phyloP scores from a whole-genome alignment of 176 grass and related monocot genomes.

The Alopecurus myosuroides region DNA sequence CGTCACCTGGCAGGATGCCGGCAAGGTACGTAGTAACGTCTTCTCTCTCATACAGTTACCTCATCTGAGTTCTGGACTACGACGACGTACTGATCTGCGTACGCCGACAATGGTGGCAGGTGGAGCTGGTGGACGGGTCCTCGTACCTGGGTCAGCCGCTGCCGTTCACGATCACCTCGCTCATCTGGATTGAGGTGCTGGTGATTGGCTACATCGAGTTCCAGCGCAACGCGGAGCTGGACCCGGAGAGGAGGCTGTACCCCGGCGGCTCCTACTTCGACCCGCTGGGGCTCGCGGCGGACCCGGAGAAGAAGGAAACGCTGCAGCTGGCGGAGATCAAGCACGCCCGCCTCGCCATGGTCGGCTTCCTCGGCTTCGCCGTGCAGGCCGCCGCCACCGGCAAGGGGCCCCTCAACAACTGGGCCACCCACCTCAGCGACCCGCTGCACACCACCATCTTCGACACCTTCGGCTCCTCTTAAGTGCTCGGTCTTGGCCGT shows the following conservation, averaged over 20 bases:
- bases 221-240: constrained; percentile 95
- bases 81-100: constrained; percentile 4
- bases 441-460: constrained; percentile 99
- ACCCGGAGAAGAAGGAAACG: constrained; percentile 87
- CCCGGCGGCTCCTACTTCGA: constrained; percentile 90
- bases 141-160: constrained; percentile 94
- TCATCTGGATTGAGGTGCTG: constrained; percentile 99
- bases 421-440: constrained; percentile 97
- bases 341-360: constrained; percentile 99
- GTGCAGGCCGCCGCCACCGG: constrained; percentile 96
- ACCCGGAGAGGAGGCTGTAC: constrained; percentile 92
- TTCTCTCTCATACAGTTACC: background rate
- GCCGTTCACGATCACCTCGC: constrained; percentile 82
- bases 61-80: background rate
- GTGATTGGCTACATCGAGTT: constrained; percentile 99
- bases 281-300: constrained; percentile 72
- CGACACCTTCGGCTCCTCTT: constrained; percentile 78
- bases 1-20: constrained; percentile 99
- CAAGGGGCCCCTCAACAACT: constrained; percentile 99
- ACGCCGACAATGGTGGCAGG: constrained; percentile 25
- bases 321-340: constrained; percentile 98
- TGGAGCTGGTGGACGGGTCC: constrained; percentile 82
- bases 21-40: constrained; percentile 50
- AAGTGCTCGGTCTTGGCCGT: background rate
- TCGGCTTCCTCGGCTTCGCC: constrained; percentile 88